Conservation (phyloP, 106 monocot species). For the Phalaenopsis equestris region DNA sequence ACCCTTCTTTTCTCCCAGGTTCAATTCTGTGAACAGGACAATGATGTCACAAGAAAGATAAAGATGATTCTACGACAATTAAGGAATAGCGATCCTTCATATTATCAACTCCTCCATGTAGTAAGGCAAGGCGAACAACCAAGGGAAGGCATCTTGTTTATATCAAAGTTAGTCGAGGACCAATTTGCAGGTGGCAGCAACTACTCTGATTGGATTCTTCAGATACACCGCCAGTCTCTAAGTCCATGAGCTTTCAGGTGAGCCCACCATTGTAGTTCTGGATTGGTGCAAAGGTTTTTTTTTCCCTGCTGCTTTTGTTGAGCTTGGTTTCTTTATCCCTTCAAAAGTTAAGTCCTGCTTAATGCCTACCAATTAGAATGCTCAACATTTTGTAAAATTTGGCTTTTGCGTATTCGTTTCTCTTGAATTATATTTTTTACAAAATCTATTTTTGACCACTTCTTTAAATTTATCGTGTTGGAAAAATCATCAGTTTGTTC, state of each 20-base stretch:
- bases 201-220: conserved; percentile 82
- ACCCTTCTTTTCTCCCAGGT: conserved; percentile 29
- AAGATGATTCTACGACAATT: conserved; percentile 33
- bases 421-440: too few species aligned
- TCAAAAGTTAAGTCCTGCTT: neutral
- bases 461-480: too few species aligned
- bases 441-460: too few species aligned
- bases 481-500: too few species aligned
- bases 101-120: conserved; percentile 45
- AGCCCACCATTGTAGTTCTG: neutral
- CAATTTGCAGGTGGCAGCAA: conserved; percentile 49
- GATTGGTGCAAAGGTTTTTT: neutral
- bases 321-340: neutral
- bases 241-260: conserved; percentile 17
- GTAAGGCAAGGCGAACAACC: conserved; percentile 88
- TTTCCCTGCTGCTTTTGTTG: neutral
- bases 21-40: conserved; percentile 37
- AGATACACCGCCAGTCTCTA: conserved; percentile 65
- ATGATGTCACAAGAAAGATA: conserved; percentile 48
- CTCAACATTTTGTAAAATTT: too few species aligned
- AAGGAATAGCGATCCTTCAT: conserved; percentile 49
- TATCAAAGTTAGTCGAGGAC: conserved; percentile 73
- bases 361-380: too few species aligned
- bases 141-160: conserved; percentile 61
- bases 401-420: too few species aligned